Conservation (phyloP, 148 eudicot species). For the Rhododendron williamsianum region DNA sequence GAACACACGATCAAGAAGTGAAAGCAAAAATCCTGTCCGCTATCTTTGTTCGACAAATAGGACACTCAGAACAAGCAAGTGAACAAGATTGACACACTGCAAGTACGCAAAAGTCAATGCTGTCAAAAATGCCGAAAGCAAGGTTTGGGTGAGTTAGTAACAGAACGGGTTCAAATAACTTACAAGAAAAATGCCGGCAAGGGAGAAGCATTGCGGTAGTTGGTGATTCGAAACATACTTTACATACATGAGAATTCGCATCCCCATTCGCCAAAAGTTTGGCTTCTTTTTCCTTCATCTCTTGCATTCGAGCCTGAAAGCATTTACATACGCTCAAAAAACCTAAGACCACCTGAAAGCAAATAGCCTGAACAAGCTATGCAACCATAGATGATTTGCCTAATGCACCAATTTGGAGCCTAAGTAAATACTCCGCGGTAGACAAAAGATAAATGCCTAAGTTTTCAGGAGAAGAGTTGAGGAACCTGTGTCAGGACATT, state of each 20-base stretch:
- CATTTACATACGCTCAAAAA: slow-evolving; percentile 3
- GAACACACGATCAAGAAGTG: slow-evolving; percentile 39
- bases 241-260: slow-evolving; percentile 82
- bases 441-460: not conserved
- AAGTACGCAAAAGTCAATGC: slow-evolving; percentile 13
- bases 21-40: slow-evolving; percentile 77
- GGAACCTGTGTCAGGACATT: not conserved
- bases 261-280: slow-evolving; percentile 54
- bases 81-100: slow-evolving; percentile 95
- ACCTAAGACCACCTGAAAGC: not conserved
- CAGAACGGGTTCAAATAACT: slow-evolving; percentile 19
- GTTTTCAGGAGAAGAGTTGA: not conserved
- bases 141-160: not conserved
- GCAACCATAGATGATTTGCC: not conserved
- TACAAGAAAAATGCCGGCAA: slow-evolving; percentile 84
- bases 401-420: not conserved
- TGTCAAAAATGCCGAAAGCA: not conserved
- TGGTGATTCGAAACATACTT: slow-evolving; percentile 87
- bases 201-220: slow-evolving; percentile 91
- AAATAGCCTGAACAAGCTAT: not conserved
- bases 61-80: slow-evolving; percentile 75
- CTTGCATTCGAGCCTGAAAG: slow-evolving; percentile 91
- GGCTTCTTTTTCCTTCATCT: slow-evolving; percentile 94
- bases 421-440: not conserved
- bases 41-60: slow-evolving; percentile 78